Percentiles rank a stretch among this genome's conserved stretches.
phyloP scores from a whole-genome alignment of 108 stramenopile species.

The Aurantiochytrium sp. region DNA sequence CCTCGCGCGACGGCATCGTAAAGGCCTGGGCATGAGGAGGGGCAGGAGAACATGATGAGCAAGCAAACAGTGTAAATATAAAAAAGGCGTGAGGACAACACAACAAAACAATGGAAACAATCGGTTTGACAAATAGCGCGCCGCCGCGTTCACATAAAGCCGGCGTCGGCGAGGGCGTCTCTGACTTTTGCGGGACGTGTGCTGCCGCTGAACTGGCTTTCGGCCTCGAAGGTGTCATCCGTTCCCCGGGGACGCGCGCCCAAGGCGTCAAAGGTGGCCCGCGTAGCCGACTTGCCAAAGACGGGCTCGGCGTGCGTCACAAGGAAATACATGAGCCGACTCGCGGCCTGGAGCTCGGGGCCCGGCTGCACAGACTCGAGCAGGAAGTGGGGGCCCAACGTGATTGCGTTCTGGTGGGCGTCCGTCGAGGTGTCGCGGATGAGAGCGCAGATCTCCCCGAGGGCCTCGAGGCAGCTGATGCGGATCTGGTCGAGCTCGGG shows the following conservation, averaged over 20 bases:
- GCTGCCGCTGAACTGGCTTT: neutral
- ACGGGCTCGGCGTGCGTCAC: neutral
- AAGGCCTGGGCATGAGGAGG: conserved; percentile 4
- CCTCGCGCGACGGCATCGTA: neutral
- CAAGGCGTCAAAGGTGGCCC: neutral
- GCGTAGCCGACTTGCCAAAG: neutral
- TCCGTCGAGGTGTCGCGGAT: neutral
- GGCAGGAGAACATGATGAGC: neutral
- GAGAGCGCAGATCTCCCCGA: neutral
- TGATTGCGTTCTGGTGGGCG: neutral
- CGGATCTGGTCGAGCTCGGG: neutral
- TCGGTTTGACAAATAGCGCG: too few relatives aligned
- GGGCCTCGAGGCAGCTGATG: neutral
- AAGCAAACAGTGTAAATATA: neutral
- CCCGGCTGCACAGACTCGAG: neutral
- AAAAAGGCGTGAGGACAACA: neutral
- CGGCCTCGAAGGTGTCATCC: neutral
- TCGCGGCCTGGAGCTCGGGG: neutral
- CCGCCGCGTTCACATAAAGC: neutral
- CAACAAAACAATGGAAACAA: too few relatives aligned
- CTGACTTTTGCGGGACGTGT: neutral
- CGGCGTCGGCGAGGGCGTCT: neutral
- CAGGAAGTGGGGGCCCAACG: neutral
- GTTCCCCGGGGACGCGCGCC: neutral
- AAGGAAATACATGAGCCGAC: neutral